Evolutionary conservation across 2,329 filamentous ascomycete genomes (phyloP).

Genomic region (Alternaria consortialis): DNA sequence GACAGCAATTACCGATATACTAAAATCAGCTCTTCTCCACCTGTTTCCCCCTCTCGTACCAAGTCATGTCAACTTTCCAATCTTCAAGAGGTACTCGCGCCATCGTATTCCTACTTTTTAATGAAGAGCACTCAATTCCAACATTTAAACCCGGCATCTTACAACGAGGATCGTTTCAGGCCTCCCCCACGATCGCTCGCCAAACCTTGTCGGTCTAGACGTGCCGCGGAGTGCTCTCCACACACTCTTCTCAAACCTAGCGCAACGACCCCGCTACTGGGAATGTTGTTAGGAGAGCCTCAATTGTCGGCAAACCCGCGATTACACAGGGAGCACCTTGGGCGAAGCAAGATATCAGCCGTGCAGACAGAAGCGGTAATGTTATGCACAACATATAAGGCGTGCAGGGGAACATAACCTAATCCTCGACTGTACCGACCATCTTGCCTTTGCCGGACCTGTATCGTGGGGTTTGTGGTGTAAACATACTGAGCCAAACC

Average conservation of each 20-base stretch:
- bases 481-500: neutral
- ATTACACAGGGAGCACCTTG: neutral
- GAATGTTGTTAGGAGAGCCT: neutral
- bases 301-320: neutral
- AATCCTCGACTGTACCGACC: neutral
- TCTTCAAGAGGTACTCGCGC: neutral
- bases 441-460: neutral
- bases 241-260: constrained; percentile 9
- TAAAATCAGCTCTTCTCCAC: neutral
- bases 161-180: constrained; percentile 9
- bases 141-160: neutral
- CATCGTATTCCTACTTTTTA: neutral
- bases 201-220: constrained; percentile 8
- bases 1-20: neutral
- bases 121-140: neutral
- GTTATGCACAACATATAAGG: constrained; percentile 4
- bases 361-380: neutral
- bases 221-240: neutral
- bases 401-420: neutral
- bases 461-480: neutral
- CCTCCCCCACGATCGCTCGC: constrained; percentile 12
- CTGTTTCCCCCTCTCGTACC: neutral
- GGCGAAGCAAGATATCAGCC: neutral
- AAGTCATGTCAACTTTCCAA: neutral
- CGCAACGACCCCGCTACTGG: neutral